Percentiles rank a stretch among this genome's conserved stretches.
phyloP scores from a whole-genome alignment of 2,329 filamentous ascomycete species.

The Arthrobotrys megalospora region DNA sequence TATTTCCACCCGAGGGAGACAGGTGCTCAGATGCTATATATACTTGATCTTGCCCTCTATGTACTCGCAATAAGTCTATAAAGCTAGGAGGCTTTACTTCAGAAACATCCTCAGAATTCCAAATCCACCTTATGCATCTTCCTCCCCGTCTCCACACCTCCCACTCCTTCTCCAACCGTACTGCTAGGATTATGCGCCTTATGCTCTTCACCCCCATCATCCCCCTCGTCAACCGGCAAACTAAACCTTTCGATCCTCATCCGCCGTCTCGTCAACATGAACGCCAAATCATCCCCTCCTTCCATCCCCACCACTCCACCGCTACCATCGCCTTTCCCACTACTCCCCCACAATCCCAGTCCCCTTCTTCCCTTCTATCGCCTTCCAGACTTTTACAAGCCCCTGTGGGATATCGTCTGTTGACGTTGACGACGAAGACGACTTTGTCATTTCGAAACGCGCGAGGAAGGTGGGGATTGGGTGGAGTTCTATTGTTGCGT shows the following conservation, averaged over 20 bases:
- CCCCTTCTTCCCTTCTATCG: slow-evolving; percentile 76
- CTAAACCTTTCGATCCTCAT: slow-evolving; percentile 90
- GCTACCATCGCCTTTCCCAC: slow-evolving; percentile 74
- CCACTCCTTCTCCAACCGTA: slow-evolving; percentile 70
- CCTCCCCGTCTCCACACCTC: slow-evolving; percentile 62
- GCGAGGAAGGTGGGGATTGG: slow-evolving; percentile 73
- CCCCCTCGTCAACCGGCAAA: slow-evolving; percentile 86
- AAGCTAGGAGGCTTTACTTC: slow-evolving; percentile 16
- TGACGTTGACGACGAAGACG: slow-evolving; percentile 73
- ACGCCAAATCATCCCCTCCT: slow-evolving; percentile 87
- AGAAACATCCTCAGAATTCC: slow-evolving; percentile 74
- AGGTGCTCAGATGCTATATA: neutral
- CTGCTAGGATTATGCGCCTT: slow-evolving; percentile 69
- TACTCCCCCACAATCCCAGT: slow-evolving; percentile 37
- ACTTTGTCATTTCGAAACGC: slow-evolving; percentile 71
- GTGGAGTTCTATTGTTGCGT: slow-evolving; percentile 88
- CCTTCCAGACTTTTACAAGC: slow-evolving; percentile 83
- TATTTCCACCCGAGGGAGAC: too few relatives aligned
- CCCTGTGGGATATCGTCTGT: slow-evolving; percentile 81
- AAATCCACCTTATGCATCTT: slow-evolving; percentile 78
- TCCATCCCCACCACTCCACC: slow-evolving; percentile 82
- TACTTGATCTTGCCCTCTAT: neutral
- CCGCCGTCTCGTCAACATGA: slow-evolving; percentile 86
- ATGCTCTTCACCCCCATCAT: slow-evolving; percentile 69
- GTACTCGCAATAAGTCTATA: neutral